phyloP scores from a whole-genome alignment of 768 basidiomycete species.

The Hygrophoropsis aurantiaca region DNA sequence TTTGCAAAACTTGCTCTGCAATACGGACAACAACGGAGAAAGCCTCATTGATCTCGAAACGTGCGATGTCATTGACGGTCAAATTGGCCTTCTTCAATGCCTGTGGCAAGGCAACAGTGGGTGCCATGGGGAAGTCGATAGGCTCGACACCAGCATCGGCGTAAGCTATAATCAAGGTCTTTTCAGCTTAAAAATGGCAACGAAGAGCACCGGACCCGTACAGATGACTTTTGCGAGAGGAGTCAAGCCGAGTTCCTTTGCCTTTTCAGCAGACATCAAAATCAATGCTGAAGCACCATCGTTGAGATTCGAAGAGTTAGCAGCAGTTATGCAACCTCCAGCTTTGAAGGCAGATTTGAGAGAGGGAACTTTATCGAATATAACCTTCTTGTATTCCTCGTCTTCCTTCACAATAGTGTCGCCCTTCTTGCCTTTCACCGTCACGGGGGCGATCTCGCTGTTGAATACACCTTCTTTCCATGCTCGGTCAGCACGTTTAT shows the following conservation, averaged over 20 bases:
- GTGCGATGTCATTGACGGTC: constrained; percentile 77
- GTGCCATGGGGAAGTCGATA: constrained; percentile 95
- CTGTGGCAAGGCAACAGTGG: constrained; percentile 85
- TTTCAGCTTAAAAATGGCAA: constrained; percentile 2
- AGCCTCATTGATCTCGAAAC: constrained; percentile 97
- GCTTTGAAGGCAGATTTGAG: constrained; percentile 89
- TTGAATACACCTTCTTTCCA: constrained; percentile 86
- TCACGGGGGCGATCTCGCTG: constrained; percentile 86
- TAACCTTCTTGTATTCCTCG: constrained; percentile 96
- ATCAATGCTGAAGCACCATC: constrained; percentile 97
- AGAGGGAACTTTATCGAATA: constrained; percentile 90
- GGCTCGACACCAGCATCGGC: constrained; percentile 97
- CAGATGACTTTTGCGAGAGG: constrained; percentile 95
- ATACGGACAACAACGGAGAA: constrained; percentile 94
- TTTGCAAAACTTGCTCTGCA: constrained; percentile 81
- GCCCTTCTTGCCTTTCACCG: constrained; percentile 92
- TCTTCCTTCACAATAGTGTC: constrained; percentile 89
- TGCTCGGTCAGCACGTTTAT: constrained; percentile 87
- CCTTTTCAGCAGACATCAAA: constrained; percentile 91
- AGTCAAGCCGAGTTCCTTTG: constrained; percentile 84
- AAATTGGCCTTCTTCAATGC: constrained; percentile 89
- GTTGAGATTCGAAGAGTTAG: constrained; percentile 92
- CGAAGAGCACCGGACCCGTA: constrained; percentile 41
- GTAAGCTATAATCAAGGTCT: constrained; percentile 58
- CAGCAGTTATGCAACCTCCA: constrained; percentile 90